Conservation (phyloP, 441 rosid genomes). For the Adansonia grandidieri region DNA sequence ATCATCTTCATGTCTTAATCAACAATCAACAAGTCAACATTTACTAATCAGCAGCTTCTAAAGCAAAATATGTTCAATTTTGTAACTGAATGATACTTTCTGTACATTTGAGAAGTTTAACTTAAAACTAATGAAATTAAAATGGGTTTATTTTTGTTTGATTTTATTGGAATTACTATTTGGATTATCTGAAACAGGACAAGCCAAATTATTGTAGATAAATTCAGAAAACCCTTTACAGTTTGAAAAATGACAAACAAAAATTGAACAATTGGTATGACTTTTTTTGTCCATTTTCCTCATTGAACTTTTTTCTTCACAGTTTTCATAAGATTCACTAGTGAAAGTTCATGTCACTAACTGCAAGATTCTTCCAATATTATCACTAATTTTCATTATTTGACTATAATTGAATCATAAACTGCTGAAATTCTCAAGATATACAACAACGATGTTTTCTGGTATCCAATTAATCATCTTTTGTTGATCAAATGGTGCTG, state of each 20-base stretch:
- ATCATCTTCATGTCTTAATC: background rate
- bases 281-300: background rate
- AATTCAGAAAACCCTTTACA: no score
- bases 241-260: no score
- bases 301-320: background rate
- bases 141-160: background rate
- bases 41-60: slow-evolving; percentile 14
- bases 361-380: background rate
- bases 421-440: background rate
- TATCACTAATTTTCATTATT: background rate
- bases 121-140: background rate
- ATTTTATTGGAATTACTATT: background rate
- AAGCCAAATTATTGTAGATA: background rate
- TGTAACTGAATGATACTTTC: background rate
- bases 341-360: background rate
- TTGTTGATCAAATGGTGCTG: background rate
- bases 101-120: background rate
- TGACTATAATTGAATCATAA: background rate
- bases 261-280: background rate
- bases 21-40: slow-evolving; percentile 12
- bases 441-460: background rate
- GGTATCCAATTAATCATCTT: background rate
- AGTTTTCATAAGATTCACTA: background rate
- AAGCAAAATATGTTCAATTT: background rate
- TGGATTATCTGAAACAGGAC: background rate